Conservation (phyloP, 2,329 filamentous ascomycete species). For the Dothidotthia symphoricarpi region DNA sequence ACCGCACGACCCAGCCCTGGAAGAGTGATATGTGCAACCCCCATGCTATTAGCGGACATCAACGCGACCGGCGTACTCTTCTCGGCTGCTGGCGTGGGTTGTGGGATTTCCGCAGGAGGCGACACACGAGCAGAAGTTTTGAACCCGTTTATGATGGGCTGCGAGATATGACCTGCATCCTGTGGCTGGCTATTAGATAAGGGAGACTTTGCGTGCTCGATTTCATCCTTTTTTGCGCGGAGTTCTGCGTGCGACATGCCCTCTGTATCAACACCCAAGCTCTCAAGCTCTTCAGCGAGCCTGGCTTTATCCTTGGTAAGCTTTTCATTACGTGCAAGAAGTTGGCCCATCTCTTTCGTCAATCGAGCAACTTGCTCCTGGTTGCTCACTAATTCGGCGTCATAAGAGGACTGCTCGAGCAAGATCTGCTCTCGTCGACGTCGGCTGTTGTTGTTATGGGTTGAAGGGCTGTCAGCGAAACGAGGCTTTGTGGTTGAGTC, state of each 20-base stretch:
- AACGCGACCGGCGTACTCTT: background rate
- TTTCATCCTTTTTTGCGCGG: conserved; percentile 44
- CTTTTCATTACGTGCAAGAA: conserved; percentile 41
- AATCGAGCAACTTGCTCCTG: conserved; percentile 44
- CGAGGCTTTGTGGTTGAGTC: conserved; percentile 21
- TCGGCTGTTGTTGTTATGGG: background rate
- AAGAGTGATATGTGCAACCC: conserved; percentile 3
- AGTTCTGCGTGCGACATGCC: conserved; percentile 48
- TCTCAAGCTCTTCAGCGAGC: conserved; percentile 51
- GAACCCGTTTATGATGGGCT: background rate
- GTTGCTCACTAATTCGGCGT: conserved; percentile 46
- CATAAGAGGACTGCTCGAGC: conserved; percentile 47
- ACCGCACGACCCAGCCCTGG: conserved; percentile 15
- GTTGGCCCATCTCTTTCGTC: conserved; percentile 47
- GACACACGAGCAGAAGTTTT: background rate
- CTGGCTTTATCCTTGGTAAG: conserved; percentile 44
- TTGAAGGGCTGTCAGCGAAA: conserved; percentile 33
- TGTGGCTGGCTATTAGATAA: conserved; percentile 3
- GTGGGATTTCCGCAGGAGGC: background rate
- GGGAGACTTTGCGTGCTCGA: conserved; percentile 28
- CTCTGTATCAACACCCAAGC: conserved; percentile 49
- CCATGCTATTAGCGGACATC: background rate
- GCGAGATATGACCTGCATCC: background rate
- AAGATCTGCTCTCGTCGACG: conserved; percentile 51
- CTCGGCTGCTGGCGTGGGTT: background rate